Evolutionary conservation across 176 grass and related monocot species (phyloP), one percentile per base, ranked within the genome.

Genomic region (Oryza nivara): DNA sequence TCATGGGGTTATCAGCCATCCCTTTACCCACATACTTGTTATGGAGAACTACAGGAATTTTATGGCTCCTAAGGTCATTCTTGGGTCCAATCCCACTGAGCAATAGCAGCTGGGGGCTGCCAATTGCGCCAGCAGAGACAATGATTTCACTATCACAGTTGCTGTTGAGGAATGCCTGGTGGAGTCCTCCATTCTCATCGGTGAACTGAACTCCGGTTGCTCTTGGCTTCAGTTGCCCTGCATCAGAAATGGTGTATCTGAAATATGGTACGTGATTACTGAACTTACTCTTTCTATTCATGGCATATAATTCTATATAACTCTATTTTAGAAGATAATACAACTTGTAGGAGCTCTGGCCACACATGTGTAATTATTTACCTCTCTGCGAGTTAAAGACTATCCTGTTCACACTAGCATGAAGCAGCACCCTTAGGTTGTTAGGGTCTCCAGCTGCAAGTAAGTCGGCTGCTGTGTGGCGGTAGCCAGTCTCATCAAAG

Each of bases 1-100:
- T 97, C 87, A 97, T 94, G 35, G 94, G 94, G 36, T 97, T 97
- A 61, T 97, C 94, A 26, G 92, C 82, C 94, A 97, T 92, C 22
- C 89, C 82, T 65, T 94, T 94, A 6, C 94, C 94, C 17, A 97
- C 94, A 58, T 94, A 70, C 76, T 75, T 87, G 87, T 90, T 97
- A 65, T 90, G 65, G 36, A 92, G 80, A 54, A 94, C 84, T 13
- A 90, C 83, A 9, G 94, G 75, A 68, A 97, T 97, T 40, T 85
- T 82, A 47, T 90, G 80, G n/a, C 84, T 90, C 82, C 82, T 68
- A 17, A 97, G 87, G 16, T 97, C 87, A 13, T 97, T 85, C 94
- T 85, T 90, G 11, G 89, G 86, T 65, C 94, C 94, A 67, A 97
- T 90, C 34, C 94, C 94, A 74, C 94, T 97, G 66, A 97, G 87